Conservation (phyloP, 2,329 filamentous ascomycete genomes). For the Nothopassalora personata region DNA sequence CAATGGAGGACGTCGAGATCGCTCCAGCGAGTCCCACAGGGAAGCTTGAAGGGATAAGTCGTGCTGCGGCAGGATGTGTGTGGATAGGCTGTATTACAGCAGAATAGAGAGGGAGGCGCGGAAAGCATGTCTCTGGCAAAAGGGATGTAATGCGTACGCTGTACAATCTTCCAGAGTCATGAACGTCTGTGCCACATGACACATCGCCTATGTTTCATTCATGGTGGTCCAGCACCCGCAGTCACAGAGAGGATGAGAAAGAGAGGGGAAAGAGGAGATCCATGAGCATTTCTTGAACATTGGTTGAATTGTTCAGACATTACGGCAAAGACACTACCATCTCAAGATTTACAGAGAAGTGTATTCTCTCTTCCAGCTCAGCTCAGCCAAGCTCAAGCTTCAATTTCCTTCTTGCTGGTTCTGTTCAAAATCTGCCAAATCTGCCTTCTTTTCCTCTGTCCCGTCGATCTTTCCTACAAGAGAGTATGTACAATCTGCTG, state of each 20-base stretch:
- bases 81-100: background rate
- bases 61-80: background rate
- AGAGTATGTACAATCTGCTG: slow-evolving; percentile 11
- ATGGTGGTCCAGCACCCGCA: too few species aligned
- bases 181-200: too few species aligned
- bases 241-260: too few species aligned
- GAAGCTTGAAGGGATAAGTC: background rate
- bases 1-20: background rate
- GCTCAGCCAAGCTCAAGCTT: background rate
- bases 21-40: background rate
- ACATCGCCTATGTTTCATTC: too few species aligned
- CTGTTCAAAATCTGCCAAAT: background rate
- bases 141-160: too few species aligned
- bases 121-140: too few species aligned
- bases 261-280: too few species aligned
- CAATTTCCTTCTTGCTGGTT: background rate
- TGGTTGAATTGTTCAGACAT: background rate
- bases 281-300: background rate
- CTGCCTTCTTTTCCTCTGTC: background rate
- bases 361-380: background rate
- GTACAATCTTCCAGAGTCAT: too few species aligned
- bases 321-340: background rate
- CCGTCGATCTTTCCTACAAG: background rate
- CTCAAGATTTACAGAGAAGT: background rate
- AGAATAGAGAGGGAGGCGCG: too few species aligned